Evolutionary conservation across 2,329 filamentous ascomycete genomes (phyloP).

Genomic region (Colletotrichum orchidophilum): DNA sequence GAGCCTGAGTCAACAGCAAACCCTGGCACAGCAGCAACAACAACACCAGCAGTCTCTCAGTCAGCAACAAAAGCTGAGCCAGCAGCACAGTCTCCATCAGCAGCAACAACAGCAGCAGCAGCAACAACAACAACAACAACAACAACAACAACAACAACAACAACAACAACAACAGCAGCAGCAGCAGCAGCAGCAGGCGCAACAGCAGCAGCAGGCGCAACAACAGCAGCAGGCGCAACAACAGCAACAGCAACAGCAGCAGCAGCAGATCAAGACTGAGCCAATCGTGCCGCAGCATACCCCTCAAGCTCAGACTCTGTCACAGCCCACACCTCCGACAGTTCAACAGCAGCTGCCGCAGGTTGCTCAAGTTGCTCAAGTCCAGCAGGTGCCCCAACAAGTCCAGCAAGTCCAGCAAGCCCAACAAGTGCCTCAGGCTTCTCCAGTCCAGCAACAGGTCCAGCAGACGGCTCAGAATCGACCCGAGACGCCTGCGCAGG

Average conservation of each 20-base stretch:
- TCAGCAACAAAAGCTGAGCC: conserved; percentile 43
- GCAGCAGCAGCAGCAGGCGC: not conserved
- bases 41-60: conserved; percentile 44
- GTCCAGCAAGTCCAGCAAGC: conserved; percentile 37
- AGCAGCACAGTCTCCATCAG: conserved; percentile 42
- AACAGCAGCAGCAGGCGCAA: conserved; percentile 45
- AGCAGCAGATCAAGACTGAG: conserved; percentile 39
- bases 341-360: conserved; percentile 34
- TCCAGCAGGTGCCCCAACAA: conserved; percentile 41
- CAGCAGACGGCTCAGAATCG: conserved; percentile 48
- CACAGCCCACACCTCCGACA: conserved; percentile 19
- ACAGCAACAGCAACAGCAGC: conserved; percentile 42
- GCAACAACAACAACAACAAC: conserved; percentile 41
- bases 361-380: conserved; percentile 33
- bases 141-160: conserved; percentile 36
- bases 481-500: conserved; percentile 40
- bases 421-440: conserved; percentile 34
- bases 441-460: conserved; percentile 41
- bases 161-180: conserved; percentile 16
- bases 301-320: conserved; percentile 30
- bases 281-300: conserved; percentile 27
- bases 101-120: conserved; percentile 40
- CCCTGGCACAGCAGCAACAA: conserved; percentile 38
- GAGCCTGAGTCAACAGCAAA: conserved; percentile 43
- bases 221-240: conserved; percentile 44